Conservation (phyloP, 2,329 filamentous ascomycete genomes). For the Ophiostoma himal-ulmi region DNA sequence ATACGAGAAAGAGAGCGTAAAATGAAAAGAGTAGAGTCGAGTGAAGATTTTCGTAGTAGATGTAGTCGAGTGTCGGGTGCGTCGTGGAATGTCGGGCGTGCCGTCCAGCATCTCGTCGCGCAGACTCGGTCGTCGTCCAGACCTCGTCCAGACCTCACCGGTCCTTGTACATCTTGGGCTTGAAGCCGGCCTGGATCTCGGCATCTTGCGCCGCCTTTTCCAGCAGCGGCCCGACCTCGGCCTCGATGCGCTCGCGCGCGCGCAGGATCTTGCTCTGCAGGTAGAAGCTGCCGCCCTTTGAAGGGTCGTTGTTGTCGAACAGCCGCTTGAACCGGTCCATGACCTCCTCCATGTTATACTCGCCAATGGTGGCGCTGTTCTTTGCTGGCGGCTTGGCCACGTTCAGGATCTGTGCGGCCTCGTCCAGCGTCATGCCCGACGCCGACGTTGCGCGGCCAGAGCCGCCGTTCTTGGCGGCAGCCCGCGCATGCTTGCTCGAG, state of each 20-base stretch:
- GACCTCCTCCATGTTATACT: constrained; percentile 64
- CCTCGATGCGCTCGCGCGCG: constrained; percentile 85
- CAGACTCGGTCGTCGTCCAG: background rate
- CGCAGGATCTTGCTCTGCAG: constrained; percentile 93
- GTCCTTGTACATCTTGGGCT: constrained; percentile 92
- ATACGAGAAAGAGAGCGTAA: background rate
- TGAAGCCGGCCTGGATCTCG: constrained; percentile 80
- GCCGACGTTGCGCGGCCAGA: constrained; percentile 40
- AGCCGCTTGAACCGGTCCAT: constrained; percentile 86
- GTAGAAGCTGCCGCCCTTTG: constrained; percentile 97
- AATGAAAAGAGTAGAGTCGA: constrained; percentile 36
- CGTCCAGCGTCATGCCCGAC: constrained; percentile 79
- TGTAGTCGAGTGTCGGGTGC: constrained; percentile 8
- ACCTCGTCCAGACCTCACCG: constrained; percentile 33
- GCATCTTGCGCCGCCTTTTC: constrained; percentile 68
- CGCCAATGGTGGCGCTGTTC: constrained; percentile 39
- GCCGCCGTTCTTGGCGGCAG: constrained; percentile 57
- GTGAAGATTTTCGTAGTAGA: constrained; percentile 46
- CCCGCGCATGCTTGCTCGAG: constrained; percentile 72
- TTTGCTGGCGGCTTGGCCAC: constrained; percentile 67
- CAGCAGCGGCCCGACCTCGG: constrained; percentile 68
- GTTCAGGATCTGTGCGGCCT: constrained; percentile 96
- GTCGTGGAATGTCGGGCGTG: background rate
- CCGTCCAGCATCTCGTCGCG: background rate
- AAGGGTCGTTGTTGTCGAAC: constrained; percentile 89